Base-by-base conservation (phyloP, 352 stramenopile species). In the Globisporangium middletonii region DNA sequence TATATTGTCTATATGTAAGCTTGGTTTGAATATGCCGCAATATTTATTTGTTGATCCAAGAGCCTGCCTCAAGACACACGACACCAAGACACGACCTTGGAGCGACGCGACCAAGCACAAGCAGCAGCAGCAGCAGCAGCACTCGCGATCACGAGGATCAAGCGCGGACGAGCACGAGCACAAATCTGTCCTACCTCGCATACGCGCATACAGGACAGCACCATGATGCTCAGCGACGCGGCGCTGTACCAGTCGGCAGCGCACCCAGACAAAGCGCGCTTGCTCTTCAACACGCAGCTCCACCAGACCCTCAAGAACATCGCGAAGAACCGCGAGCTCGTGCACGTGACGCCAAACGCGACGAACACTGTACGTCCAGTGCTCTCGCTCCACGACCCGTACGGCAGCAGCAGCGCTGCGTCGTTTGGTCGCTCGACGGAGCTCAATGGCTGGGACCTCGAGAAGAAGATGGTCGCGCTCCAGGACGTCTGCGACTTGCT, bases 401-500 rank as follows among this genome's bases (percentile, higher is more conserved):
- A 66, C 50, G 66, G 57, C 16, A 65, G 55, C 27, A 65, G 65
- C 6, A 48, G 30, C 49, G 48, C 33, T 13, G 33, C 44, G 27
- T 23, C 56, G 11, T 55, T 55, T 13, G 45, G 62, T 19, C 73
- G 69, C 53, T 69, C 75, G 5, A 73, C 72, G 9, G 79, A 90
- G 28, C 48, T 86, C 12, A 82, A 82, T 43, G 83, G 79, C 5
- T 94, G 84, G 84, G 85, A 83, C 44, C 64, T 91, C 33, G 84
- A 94, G 64, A 86, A 86, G 63, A 92, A 94, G 61, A 80, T 91
- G 64, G 52, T 79, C 50, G 54, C 76, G 42, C 65, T 94, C 7
- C 65, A 67, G 4, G 84, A 94, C 44, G 48, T 80, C 28, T 77
- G 83, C 26, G 68, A 77, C 23, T 67, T 89, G 52, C 64, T 94